These are phyloP conservation scores for Brassica juncea DNA, from an alignment of 345 rosid species.

Conservation along the genomic window DNA sequence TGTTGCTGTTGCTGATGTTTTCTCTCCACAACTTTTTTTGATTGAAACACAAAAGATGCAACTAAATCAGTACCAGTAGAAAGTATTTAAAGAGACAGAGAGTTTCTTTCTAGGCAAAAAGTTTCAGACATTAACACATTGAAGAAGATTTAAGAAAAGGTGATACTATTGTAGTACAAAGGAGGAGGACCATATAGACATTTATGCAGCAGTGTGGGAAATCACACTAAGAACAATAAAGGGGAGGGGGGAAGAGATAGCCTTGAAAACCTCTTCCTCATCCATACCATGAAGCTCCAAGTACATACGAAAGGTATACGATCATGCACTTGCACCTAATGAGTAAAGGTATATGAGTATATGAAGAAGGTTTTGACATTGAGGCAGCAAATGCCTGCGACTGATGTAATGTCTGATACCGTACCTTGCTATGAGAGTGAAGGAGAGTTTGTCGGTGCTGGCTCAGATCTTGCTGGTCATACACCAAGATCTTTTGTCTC, in stretches of 20 bases:
- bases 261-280: constrained; percentile 34
- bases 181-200: constrained; percentile 32
- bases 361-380: not conserved
- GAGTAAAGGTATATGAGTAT: not conserved
- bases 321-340: not conserved
- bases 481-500: constrained; percentile 74
- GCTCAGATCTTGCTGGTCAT: constrained; percentile 71
- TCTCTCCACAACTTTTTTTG: constrained; percentile 18
- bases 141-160: constrained; percentile 33
- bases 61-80: constrained; percentile 32
- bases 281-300: too few species aligned
- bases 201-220: constrained; percentile 26
- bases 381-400: not conserved
- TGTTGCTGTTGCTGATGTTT: constrained; percentile 29
- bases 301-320: not conserved
- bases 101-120: constrained; percentile 7
- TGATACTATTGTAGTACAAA: not conserved
- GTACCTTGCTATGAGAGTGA: constrained; percentile 70
- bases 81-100: constrained; percentile 29
- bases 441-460: constrained; percentile 84
- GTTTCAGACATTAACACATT: constrained; percentile 25
- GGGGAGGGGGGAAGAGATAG: constrained; percentile 1
- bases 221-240: constrained; percentile 19
- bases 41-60: constrained; percentile 22
- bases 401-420: not conserved